These are phyloP conservation scores for Torulaspora quercuum DNA, from an alignment of 805 yeast species.

Conservation along the genomic window DNA sequence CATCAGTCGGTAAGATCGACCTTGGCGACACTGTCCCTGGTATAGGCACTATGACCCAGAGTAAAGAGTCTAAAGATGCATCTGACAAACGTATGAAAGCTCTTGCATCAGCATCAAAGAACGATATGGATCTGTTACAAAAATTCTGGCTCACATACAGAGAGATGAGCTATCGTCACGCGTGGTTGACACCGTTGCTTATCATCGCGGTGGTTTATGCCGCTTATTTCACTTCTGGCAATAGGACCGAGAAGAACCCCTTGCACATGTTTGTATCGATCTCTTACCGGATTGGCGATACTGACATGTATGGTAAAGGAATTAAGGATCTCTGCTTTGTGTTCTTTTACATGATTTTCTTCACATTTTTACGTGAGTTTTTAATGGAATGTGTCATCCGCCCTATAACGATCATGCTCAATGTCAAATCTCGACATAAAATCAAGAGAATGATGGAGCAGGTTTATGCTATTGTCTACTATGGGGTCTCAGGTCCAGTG, in stretches of 20 bases:
- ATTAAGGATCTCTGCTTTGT: conserved; percentile 76
- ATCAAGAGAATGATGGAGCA: conserved; percentile 88
- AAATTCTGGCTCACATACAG: conserved; percentile 57
- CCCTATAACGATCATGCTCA: conserved; percentile 65
- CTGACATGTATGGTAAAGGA: conserved; percentile 82
- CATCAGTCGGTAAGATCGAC: conserved; percentile 71
- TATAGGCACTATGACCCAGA: conserved; percentile 60
- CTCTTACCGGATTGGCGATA: conserved; percentile 59
- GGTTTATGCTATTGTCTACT: conserved; percentile 77
- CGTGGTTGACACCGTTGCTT: conserved; percentile 70
- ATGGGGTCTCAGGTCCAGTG: conserved; percentile 73
- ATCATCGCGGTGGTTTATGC: conserved; percentile 42
- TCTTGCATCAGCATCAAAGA: conserved; percentile 33
- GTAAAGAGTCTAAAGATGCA: conserved; percentile 42
- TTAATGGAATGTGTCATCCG: conserved; percentile 74
- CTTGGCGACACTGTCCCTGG: conserved; percentile 71
- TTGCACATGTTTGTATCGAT: conserved; percentile 60
- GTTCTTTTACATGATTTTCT: conserved; percentile 73
- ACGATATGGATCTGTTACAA: conserved; percentile 51
- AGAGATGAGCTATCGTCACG: conserved; percentile 54
- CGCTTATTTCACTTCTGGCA: conserved; percentile 53
- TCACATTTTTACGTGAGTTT: conserved; percentile 89
- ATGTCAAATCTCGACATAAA: conserved; percentile 44
- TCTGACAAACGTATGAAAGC: conserved; percentile 37
- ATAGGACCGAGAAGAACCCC: conserved; percentile 56